Conservation (phyloP, 331 rosid genomes). For the Ulmus americana region DNA sequence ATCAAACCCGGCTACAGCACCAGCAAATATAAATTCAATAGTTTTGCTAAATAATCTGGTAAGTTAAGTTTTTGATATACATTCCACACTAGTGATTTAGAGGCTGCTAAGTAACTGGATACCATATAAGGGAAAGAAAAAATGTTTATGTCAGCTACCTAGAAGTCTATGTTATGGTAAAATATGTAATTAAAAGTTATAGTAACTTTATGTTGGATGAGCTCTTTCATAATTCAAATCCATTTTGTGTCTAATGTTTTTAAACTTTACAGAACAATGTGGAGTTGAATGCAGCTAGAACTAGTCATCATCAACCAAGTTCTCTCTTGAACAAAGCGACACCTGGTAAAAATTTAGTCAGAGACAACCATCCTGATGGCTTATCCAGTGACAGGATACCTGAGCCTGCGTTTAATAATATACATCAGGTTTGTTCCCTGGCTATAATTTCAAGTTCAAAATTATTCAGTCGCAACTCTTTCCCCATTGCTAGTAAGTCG, state of each 20-base stretch:
- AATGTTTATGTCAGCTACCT: background rate
- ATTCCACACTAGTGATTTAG: background rate
- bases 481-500: background rate
- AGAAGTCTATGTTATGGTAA: background rate
- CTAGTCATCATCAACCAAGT: slow-evolving; percentile 25
- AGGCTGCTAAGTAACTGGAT: slow-evolving; percentile 7
- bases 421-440: slow-evolving; percentile 32
- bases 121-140: background rate
- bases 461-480: too few relatives aligned
- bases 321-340: slow-evolving; percentile 27
- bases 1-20: slow-evolving; percentile 33
- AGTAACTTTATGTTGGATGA: background rate
- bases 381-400: slow-evolving; percentile 24
- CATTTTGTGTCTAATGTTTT: slow-evolving; percentile 15
- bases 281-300: slow-evolving; percentile 26
- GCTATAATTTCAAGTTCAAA: background rate
- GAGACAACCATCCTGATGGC: slow-evolving; percentile 26
- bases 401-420: slow-evolving; percentile 22
- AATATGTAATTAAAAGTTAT: background rate
- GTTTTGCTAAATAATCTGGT: slow-evolving; percentile 37
- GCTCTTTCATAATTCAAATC: background rate
- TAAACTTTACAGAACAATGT: slow-evolving; percentile 27
- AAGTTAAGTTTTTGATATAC: slow-evolving; percentile 28
- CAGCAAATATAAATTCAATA: slow-evolving; percentile 36
- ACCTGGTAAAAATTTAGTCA: slow-evolving; percentile 22